Evolutionary conservation across 805 yeast genomes (phyloP).

Genomic region (Yarrowia bubula): DNA sequence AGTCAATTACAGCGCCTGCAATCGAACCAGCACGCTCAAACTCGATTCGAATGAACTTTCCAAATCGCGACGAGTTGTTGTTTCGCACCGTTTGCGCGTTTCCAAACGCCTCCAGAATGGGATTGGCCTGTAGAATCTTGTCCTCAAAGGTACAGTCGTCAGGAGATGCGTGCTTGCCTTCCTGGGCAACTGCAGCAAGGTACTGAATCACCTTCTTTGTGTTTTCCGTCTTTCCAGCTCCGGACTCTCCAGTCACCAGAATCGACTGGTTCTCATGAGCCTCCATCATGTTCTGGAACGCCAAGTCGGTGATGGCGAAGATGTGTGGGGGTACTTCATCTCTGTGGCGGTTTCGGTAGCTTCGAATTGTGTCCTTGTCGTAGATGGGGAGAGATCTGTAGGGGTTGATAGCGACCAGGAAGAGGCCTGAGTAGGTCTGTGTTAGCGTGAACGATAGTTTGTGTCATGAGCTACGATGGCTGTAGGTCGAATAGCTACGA

Average conservation of each 20-base stretch:
- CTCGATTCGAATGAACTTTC: constrained; percentile 88
- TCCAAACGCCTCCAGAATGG: constrained; percentile 93
- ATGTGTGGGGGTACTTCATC: constrained; percentile 76
- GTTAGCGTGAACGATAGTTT: not conserved
- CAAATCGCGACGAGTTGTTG: constrained; percentile 93
- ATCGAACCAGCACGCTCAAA: constrained; percentile 64
- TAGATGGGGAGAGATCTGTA: constrained; percentile 74
- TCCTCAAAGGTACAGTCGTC: constrained; percentile 58
- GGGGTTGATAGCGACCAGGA: constrained; percentile 93
- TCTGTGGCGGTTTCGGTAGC: constrained; percentile 50
- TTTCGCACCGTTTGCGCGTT: constrained; percentile 94
- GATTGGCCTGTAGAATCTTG: constrained; percentile 89
- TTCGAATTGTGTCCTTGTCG: constrained; percentile 53
- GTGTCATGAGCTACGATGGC: too few relatives aligned
- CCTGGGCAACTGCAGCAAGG: constrained; percentile 69
- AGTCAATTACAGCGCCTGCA: constrained; percentile 87
- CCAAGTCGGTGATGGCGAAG: constrained; percentile 83
- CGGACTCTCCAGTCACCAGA: constrained; percentile 97
- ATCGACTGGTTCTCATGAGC: constrained; percentile 81
- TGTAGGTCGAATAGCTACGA: too few relatives aligned
- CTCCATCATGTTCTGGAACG: constrained; percentile 69
- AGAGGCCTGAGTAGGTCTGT: constrained; percentile 92
- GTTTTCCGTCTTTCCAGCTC: constrained; percentile 98
- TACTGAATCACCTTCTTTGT: constrained; percentile 94
- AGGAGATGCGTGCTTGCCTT: constrained; percentile 19